phyloP scores from a whole-genome alignment of 345 rosid species.

The Citrus cavaleriei region DNA sequence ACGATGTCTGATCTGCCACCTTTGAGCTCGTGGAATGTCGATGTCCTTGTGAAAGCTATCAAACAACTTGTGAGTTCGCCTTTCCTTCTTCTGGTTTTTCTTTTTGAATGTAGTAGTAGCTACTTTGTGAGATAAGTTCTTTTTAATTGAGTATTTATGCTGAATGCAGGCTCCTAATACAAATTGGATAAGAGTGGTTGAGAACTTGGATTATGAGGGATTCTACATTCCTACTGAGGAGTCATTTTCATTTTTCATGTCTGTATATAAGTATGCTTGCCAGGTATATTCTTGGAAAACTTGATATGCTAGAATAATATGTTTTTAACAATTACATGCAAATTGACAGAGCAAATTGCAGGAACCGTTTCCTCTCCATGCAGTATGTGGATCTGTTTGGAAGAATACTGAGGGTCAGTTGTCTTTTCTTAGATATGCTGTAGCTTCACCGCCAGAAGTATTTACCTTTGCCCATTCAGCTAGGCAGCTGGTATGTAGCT shows the following conservation, averaged over 20 bases:
- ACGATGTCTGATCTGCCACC: slow-evolving; percentile 43
- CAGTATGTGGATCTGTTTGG: slow-evolving; percentile 80
- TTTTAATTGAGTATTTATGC: slow-evolving; percentile 4
- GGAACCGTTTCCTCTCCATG: slow-evolving; percentile 93
- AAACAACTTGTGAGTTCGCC: slow-evolving; percentile 66
- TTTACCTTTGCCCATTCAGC: slow-evolving; percentile 82
- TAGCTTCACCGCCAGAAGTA: slow-evolving; percentile 74
- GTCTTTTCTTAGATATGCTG: slow-evolving; percentile 83
- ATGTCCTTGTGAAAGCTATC: slow-evolving; percentile 64
- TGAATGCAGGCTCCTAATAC: slow-evolving; percentile 77
- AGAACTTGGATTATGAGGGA: slow-evolving; percentile 83
- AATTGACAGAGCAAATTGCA: slow-evolving; percentile 22
- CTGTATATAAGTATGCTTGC: slow-evolving; percentile 69
- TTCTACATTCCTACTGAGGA: slow-evolving; percentile 79
- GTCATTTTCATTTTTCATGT: slow-evolving; percentile 80
- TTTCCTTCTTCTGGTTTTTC: not conserved
- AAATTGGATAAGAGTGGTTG: slow-evolving; percentile 73
- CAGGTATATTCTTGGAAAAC: slow-evolving; percentile 42
- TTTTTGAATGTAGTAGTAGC: slow-evolving; percentile 7
- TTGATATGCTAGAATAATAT: not conserved
- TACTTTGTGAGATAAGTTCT: not conserved
- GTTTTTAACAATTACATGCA: not conserved
- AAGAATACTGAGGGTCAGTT: slow-evolving; percentile 83
- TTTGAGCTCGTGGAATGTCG: slow-evolving; percentile 71
- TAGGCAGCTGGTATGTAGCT: slow-evolving; percentile 73